Evolutionary conservation across 164 flowering plant genomes (phyloP), one percentile per base, ranked within the genome.

Genomic region (Tinospora cordifolia): DNA sequence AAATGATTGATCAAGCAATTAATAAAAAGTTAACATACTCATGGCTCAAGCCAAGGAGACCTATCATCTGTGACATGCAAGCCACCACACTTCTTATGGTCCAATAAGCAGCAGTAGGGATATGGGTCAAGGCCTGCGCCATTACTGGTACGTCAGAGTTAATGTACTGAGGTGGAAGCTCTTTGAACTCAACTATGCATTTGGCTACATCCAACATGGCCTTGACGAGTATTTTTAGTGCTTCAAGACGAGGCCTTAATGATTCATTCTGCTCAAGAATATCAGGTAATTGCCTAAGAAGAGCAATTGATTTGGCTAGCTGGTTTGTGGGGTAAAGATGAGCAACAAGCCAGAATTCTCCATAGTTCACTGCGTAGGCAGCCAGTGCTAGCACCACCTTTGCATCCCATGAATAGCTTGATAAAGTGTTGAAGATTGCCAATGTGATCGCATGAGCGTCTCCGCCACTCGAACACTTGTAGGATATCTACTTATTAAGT

Each of bases 401-500:
- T 1, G 83, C 82, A 1, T 82, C 87, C 89, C 89, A 86, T 15
- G 86, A 72, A 62, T 71, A 74, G 41, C 74, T 74, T 11, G 86
- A 71, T 4, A 91, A 79, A 21, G 65, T 73, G 80, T 80, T 79
- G 72, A 89, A 74, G 44, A 91, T 26, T 22, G 77, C 77, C 81
- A 86, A 36, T 0, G 94, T 72, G 25, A 90, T 81, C 12, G 81
- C 71, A 59, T 87, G 90, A 0, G 83, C 87, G 67, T 89, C 97
- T 58, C 84, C 86, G 3, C 87, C 86, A 1, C 87, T 85, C 0
- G 87, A 82, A 76, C 90, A 86, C 79, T 87, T 88, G 91, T 88
- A 89, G 6, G 84, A 51, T 63, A 89, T 70, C 91, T 91, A 81
- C 62, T 34, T 1, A 26, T 46, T 41, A 30, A 30, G 36, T 1